A percentile compares a stretch with the other conserved stretches of the same genome.
phyloP scores from a whole-genome alignment of 2,329 filamentous ascomycete species.

The Aquanectria penicillioides region DNA sequence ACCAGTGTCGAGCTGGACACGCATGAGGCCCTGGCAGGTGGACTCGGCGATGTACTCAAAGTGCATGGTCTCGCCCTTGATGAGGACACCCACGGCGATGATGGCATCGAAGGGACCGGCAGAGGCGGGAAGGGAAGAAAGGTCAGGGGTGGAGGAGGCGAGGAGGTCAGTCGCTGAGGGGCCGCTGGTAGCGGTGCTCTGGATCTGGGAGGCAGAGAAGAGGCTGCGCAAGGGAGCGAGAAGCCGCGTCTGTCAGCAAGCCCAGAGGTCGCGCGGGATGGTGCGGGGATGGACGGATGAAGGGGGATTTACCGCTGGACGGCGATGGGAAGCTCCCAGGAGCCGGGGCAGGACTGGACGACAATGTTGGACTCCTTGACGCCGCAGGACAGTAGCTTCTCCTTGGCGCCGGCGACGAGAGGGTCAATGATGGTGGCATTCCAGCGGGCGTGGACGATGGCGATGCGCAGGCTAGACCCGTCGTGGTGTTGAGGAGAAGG shows the following conservation, averaged over 20 bases:
- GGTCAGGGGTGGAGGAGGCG: constrained; percentile 73
- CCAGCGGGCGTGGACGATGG: constrained; percentile 96
- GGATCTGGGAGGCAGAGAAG: constrained; percentile 86
- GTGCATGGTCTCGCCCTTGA: constrained; percentile 99
- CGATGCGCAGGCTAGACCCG: constrained; percentile 83
- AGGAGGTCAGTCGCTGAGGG: constrained; percentile 81
- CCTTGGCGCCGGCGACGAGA: constrained; percentile 82
- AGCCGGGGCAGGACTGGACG: constrained; percentile 88
- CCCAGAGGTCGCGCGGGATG: neutral
- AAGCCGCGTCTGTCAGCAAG: constrained; percentile 27
- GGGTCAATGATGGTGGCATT: constrained; percentile 89
- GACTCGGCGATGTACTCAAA: constrained; percentile 98
- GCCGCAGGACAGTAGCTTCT: constrained; percentile 79
- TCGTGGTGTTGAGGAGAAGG: constrained; percentile 68
- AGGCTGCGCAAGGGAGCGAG: constrained; percentile 63
- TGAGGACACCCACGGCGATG: constrained; percentile 93
- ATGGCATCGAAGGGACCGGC: constrained; percentile 85
- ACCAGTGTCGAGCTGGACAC: constrained; percentile 87
- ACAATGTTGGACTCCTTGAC: constrained; percentile 91
- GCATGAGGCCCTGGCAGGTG: constrained; percentile 92
- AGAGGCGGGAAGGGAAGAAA: constrained; percentile 59
- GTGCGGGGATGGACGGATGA: constrained; percentile 14
- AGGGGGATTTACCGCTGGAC: constrained; percentile 75
- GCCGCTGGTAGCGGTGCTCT: constrained; percentile 72
- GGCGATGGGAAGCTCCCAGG: constrained; percentile 93